Base-by-base conservation (phyloP, 2,329 filamentous ascomycete species). In the Fusarium ramigenum region DNA sequence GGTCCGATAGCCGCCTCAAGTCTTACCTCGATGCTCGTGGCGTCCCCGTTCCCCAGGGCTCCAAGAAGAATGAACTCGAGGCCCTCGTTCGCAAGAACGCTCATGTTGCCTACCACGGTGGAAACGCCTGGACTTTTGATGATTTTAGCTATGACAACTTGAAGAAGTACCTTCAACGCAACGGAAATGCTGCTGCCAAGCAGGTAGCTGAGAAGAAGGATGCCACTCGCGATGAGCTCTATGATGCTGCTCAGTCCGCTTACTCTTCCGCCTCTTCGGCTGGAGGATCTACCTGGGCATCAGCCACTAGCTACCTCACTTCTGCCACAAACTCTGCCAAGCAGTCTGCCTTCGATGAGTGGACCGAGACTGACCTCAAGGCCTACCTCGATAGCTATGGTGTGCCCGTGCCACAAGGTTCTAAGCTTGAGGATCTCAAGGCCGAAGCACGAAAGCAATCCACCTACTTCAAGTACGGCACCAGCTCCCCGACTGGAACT, bases 311-410 rank as follows among this genome's bases (percentile, higher is more conserved):
- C 61, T 93, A 93, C 77, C 85, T 95, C 6, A 84, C 91, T 15
- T 84, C 90, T 66, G 90, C 90, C 34, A 93, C 93, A 9, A 87
- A 88, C 63, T 79, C 88, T 15, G 92, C 87, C 53, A 94, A 93
- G 84, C 85, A 90, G 53, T 86, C 82, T 30, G 85, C 88, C 2
- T 96, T 96, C 72, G 90, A 94, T 59, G 89, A 89, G 2, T 96
- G 93, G 93, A 92, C 87, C 63, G 87, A 90, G 77, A 88, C 87
- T 50, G 92, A 96, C 32, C 85, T 96, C 70, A 95, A 96, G 86
- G 84, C 89, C 2, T 96, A 95, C 78, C 88, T 96, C 11, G 93
- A 96, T 79, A 92, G 90, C 70, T 96, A 94, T 73, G 93, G 93
- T 42, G 84, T 96, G 44, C 82, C 85, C 9, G 86, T 88, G 44